phyloP scores from a whole-genome alignment of 2,329 filamentous ascomycete genomes.

The Trichoderma atrobrunneum region DNA sequence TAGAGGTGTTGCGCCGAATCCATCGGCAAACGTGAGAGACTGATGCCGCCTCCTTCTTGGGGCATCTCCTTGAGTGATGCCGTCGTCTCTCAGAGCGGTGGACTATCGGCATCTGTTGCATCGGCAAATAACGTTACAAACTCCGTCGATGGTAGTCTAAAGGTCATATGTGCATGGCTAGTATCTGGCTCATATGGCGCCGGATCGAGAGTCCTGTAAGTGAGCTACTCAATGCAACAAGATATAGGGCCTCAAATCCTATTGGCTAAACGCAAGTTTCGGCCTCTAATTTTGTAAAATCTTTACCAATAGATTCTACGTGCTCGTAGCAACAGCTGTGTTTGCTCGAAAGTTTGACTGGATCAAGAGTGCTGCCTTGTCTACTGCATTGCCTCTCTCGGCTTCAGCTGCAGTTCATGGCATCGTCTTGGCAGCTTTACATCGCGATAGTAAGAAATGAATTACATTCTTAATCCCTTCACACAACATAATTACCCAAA shows the following conservation, averaged over 20 bases:
- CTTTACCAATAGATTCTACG: constrained; percentile 53
- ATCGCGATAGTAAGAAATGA: constrained; percentile 51
- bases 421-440: constrained; percentile 58
- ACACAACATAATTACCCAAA: not conserved
- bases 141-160: constrained; percentile 22
- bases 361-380: constrained; percentile 61
- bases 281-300: not conserved
- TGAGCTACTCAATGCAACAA: constrained; percentile 5
- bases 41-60: constrained; percentile 16
- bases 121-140: constrained; percentile 10
- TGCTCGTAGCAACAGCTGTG: constrained; percentile 61
- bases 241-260: not conserved
- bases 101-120: not conserved
- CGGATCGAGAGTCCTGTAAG: constrained; percentile 51
- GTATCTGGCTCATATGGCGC: constrained; percentile 56
- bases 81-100: constrained; percentile 2
- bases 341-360: constrained; percentile 60
- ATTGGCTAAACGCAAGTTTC: too few species aligned
- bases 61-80: not conserved
- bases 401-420: constrained; percentile 63
- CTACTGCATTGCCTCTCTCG: constrained; percentile 60
- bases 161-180: constrained; percentile 56
- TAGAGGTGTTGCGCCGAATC: not conserved
- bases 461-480: not conserved
- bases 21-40: not conserved